These are phyloP conservation scores for Hibiscus trionum DNA, from an alignment of 345 rosid genomes.

Conservation along the genomic window DNA sequence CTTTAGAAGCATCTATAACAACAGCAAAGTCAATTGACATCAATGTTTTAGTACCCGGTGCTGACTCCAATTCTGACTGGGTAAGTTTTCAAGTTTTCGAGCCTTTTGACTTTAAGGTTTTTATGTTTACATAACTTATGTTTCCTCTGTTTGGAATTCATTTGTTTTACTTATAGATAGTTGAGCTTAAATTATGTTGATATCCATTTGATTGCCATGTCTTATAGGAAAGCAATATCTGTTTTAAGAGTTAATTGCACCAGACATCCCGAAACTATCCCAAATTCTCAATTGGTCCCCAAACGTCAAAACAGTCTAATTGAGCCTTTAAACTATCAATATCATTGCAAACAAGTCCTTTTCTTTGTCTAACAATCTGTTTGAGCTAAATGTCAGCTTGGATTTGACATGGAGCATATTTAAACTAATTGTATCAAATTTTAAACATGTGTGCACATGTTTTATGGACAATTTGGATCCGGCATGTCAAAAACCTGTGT, in stretches of 20 bases:
- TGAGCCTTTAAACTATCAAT: too few species aligned
- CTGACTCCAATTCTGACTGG: constrained; percentile 65
- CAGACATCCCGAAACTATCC: too few species aligned
- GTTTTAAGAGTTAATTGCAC: background rate
- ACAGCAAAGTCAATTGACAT: constrained; percentile 95
- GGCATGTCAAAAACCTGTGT: too few species aligned
- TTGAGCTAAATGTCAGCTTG: too few species aligned
- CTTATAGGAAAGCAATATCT: background rate
- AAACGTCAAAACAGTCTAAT: too few species aligned
- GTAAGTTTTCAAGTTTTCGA: constrained; percentile 28
- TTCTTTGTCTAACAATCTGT: too few species aligned
- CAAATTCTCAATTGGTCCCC: too few species aligned
- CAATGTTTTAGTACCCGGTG: constrained; percentile 80
- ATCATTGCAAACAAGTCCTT: too few species aligned
- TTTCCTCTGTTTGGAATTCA: background rate
- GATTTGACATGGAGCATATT: too few species aligned
- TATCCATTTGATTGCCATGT: background rate
- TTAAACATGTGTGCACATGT: too few species aligned
- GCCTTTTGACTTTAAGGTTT: background rate
- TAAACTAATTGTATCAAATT: too few species aligned
- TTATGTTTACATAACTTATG: background rate
- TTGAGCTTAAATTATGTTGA: background rate
- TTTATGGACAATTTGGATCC: too few species aligned
- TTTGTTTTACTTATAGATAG: background rate
- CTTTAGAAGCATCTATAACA: constrained; percentile 65